phyloP scores from a whole-genome alignment of 2,329 filamentous ascomycete genomes.

The Paracamarosporium sp. region DNA sequence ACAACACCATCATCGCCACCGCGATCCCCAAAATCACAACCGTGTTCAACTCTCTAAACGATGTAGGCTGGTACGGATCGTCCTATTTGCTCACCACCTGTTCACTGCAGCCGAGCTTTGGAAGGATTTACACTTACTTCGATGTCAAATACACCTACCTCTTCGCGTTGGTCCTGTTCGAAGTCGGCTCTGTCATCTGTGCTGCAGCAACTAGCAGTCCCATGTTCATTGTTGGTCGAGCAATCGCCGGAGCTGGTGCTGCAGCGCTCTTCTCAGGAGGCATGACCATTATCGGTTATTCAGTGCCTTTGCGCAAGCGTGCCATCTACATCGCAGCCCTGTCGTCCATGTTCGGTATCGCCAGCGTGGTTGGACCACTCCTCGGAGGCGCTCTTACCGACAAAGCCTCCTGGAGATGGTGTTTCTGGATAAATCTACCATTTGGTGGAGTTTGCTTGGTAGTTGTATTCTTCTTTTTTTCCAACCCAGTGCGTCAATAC shows the following conservation, averaged over 20 bases:
- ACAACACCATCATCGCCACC: constrained; percentile 49
- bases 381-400: constrained; percentile 53
- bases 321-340: constrained; percentile 50
- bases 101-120: constrained; percentile 54
- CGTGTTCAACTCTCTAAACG: constrained; percentile 48
- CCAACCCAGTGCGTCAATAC: constrained; percentile 33
- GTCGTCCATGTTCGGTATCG: constrained; percentile 48
- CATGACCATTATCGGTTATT: constrained; percentile 56
- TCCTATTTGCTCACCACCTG: constrained; percentile 55
- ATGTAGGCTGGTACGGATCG: constrained; percentile 52
- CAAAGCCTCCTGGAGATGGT: constrained; percentile 48
- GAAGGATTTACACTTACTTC: constrained; percentile 67
- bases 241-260: constrained; percentile 61
- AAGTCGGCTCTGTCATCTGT: constrained; percentile 63
- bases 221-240: constrained; percentile 63
- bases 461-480: constrained; percentile 41
- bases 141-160: constrained; percentile 61
- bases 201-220: constrained; percentile 55
- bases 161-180: constrained; percentile 54
- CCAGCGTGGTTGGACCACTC: constrained; percentile 50
- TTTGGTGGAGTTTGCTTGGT: constrained; percentile 49
- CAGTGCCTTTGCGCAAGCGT: constrained; percentile 51
- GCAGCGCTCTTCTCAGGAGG: constrained; percentile 61
- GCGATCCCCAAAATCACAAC: constrained; percentile 52
- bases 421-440: constrained; percentile 53